Conservation (phyloP, 2,329 filamentous ascomycete genomes). For the Pseudopithomyces maydicus region DNA sequence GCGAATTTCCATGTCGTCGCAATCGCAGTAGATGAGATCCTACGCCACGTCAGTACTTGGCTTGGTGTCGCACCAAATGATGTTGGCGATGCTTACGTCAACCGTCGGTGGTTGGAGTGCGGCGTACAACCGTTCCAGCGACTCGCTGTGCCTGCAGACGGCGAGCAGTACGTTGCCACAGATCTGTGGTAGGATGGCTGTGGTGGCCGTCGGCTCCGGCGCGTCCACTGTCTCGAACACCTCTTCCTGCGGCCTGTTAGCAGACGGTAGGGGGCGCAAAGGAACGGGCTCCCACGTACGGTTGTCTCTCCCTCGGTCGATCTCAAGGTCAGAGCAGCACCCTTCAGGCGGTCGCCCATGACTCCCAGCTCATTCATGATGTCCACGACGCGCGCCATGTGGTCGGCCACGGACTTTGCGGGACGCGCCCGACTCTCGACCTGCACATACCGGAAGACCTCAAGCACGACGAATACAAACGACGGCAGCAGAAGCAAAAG, state of each 20-base stretch:
- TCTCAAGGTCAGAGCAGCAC: conserved; percentile 3
- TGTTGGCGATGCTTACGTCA: conserved; percentile 8
- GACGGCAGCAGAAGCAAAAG: conserved; percentile 12
- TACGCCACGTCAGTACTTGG: not conserved
- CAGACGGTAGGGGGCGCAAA: no score
- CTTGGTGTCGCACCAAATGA: no score
- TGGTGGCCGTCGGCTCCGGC: not conserved
- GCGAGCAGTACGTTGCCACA: conserved; percentile 16
- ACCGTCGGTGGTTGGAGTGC: conserved; percentile 8
- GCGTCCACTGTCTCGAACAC: conserved; percentile 2
- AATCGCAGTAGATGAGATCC: conserved; percentile 16
- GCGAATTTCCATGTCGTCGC: conserved; percentile 13
- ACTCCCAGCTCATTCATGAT: conserved; percentile 11
- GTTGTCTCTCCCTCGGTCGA: conserved; percentile 1
- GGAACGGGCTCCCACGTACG: not conserved
- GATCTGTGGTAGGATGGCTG: conserved; percentile 2
- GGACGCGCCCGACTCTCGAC: conserved; percentile 3
- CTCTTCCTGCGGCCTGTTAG: conserved; percentile 1
- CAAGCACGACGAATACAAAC: conserved; percentile 11
- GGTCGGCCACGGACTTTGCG: conserved; percentile 6
- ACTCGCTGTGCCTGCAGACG: conserved; percentile 13
- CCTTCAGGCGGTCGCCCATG: conserved; percentile 8
- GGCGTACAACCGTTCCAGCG: conserved; percentile 9
- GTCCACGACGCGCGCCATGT: conserved; percentile 10
- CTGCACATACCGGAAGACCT: conserved; percentile 10